phyloP scores from a whole-genome alignment of 1,284 basidiomycete species.

The Malassezia equina region DNA sequence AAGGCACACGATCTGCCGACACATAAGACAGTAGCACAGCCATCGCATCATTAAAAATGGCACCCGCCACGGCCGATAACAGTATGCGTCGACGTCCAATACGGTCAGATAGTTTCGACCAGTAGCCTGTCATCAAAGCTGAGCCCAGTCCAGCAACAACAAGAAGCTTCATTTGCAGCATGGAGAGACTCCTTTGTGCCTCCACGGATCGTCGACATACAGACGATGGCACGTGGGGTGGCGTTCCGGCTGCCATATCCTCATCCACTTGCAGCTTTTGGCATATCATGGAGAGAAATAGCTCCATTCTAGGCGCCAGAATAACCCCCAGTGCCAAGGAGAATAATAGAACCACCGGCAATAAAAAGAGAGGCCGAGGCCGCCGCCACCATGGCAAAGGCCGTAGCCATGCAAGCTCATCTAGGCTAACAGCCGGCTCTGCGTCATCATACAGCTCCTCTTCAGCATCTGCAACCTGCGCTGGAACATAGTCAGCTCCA shows the following conservation, averaged over 20 bases:
- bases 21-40: slow-evolving; percentile 50
- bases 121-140: slow-evolving; percentile 74
- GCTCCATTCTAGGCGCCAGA: slow-evolving; percentile 38
- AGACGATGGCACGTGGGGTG: slow-evolving; percentile 3
- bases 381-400: slow-evolving; percentile 31
- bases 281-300: slow-evolving; percentile 40
- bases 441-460: not conserved
- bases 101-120: slow-evolving; percentile 71
- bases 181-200: slow-evolving; percentile 14
- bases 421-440: slow-evolving; percentile 6
- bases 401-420: slow-evolving; percentile 31
- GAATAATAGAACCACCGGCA: slow-evolving; percentile 33
- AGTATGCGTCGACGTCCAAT: slow-evolving; percentile 68
- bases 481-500: slow-evolving; percentile 50
- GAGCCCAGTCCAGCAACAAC: slow-evolving; percentile 69
- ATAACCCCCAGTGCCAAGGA: slow-evolving; percentile 31
- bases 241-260: not conserved
- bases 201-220: slow-evolving; percentile 8
- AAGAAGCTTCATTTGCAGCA: slow-evolving; percentile 52
- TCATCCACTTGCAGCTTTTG: slow-evolving; percentile 19
- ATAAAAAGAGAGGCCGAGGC: slow-evolving; percentile 33
- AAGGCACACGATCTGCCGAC: slow-evolving; percentile 29
- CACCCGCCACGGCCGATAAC: slow-evolving; percentile 41
- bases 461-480: not conserved
- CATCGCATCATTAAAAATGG: slow-evolving; percentile 58